These are phyloP conservation scores for Apostasia shenzhenica DNA, from an alignment of 106 monocot species.

Conservation along the genomic window DNA sequence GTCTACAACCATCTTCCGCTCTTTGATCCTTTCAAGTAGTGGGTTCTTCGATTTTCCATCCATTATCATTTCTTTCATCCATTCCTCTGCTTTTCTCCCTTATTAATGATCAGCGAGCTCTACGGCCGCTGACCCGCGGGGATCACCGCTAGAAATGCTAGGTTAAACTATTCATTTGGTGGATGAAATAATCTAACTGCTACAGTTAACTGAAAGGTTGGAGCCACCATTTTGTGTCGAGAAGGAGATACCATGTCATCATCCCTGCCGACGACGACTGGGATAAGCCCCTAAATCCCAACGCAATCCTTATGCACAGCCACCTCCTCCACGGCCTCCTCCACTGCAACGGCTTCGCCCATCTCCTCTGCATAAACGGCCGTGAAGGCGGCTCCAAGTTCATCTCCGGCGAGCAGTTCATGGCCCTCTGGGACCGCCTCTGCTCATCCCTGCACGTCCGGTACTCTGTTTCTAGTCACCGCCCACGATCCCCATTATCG, in stretches of 20 bases:
- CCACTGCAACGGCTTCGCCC: conserved; percentile 96
- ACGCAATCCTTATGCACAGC: conserved; percentile 28
- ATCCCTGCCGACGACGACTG: conserved; percentile 66
- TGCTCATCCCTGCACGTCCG: conserved; percentile 46
- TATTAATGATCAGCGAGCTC: no score
- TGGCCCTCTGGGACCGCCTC: conserved; percentile 69
- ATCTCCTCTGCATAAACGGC: conserved; percentile 61
- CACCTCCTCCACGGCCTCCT: conserved; percentile 91
- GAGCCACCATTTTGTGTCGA: conserved; percentile 87
- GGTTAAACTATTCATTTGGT: no score
- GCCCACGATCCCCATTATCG: neutral
- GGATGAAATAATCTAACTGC: no score
- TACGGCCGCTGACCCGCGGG: no score
- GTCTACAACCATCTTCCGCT: neutral
- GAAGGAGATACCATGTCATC: conserved; percentile 79
- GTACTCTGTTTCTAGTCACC: conserved; percentile 8
- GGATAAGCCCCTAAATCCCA: conserved; percentile 37
- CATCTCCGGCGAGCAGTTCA: conserved; percentile 42
- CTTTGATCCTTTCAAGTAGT: no score
- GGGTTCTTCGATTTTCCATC: neutral
- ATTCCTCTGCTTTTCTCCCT: neutral
- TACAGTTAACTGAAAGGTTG: conserved; percentile 40
- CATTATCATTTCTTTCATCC: neutral
- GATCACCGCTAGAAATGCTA: no score
- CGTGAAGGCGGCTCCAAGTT: conserved; percentile 33